Base-by-base conservation (phyloP, 1,284 basidiomycete species). In the Trametes polyzona region DNA sequence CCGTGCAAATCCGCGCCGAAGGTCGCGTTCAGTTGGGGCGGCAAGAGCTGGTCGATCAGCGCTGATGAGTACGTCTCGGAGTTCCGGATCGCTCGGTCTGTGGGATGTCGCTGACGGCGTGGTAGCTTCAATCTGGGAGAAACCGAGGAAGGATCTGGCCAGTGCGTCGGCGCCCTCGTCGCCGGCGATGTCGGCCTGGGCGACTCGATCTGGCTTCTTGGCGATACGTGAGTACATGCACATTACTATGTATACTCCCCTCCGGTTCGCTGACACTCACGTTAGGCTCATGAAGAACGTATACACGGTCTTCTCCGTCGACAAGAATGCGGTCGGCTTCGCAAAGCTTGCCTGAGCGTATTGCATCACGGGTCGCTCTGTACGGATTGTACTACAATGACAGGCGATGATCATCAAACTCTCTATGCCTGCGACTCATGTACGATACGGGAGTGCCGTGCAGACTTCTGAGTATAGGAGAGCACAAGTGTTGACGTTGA, bases 1-100 rank as follows among this genome's bases (percentile, higher is more conserved):
- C 79, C 79, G 2, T 83, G 80, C 55, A 52, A 73, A 57, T 46
- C 66, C 5, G 63, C 70, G 24, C 74, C 75, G 0, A 51, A 64
- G 6, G 64, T 81, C 36, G 74, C 72, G 53, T 63, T 82, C 57
- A 75, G 68, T 16, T 78, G 82, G 54, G 77, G 73, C 27, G 74
- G 75, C n/a, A 70, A 69, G 51, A 37, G 67, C 1, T 81, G 81
- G 67, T 47, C 66, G 3, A 71, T 82, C 44, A 70, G 74, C 2
- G 40, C 71, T 0, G 63, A 65, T 0, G 70, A 57, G 65, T 65
- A 32, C 17, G 60, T 62, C 14, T 19, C 9, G 5, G 27, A 2
- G 2, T 29, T 24, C 7, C 26, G 6, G 4, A 16, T 17, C 1
- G 26, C 27, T 4, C 17, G 14, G 16, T 8, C 24, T 5, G 5